Percentiles rank a stretch among this genome's conserved stretches.
Conservation (phyloP, 2,329 filamentous ascomycete genomes). For the Scedosporium aurantiacum region DNA sequence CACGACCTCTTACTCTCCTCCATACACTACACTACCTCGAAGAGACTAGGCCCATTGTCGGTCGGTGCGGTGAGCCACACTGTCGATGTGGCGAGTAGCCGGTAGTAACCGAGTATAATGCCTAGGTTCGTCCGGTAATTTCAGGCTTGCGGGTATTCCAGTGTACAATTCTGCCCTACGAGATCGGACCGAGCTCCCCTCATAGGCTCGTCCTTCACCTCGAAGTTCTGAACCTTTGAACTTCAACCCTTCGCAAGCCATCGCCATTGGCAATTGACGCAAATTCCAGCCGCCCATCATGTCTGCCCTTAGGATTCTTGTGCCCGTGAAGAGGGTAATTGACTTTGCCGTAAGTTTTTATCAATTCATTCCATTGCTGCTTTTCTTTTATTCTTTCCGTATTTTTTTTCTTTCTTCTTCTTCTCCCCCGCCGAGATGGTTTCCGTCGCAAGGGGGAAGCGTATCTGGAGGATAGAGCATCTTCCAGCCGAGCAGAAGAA, state of each 20-base stretch:
- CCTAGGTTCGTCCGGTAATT: not conserved
- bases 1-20: not conserved
- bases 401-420: no score
- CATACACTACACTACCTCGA: no score
- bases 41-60: no score
- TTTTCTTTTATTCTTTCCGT: not conserved
- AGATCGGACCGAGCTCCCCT: constrained; percentile 3
- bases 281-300: constrained; percentile 25
- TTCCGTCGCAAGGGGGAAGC: not conserved
- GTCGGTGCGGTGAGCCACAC: not conserved
- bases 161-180: not conserved
- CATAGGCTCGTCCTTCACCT: not conserved
- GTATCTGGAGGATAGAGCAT: no score
- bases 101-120: constrained; percentile 1
- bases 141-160: not conserved
- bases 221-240: not conserved
- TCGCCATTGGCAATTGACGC: not conserved
- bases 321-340: constrained; percentile 75
- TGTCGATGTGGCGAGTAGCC: constrained; percentile 3
- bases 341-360: constrained; percentile 63
- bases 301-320: constrained; percentile 62
- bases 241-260: not conserved
- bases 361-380: not conserved
- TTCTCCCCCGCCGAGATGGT: not conserved
- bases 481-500: no score